Evolutionary conservation across 148 eudicot species (phyloP).

Genomic region (Vaccinium darrowii): DNA sequence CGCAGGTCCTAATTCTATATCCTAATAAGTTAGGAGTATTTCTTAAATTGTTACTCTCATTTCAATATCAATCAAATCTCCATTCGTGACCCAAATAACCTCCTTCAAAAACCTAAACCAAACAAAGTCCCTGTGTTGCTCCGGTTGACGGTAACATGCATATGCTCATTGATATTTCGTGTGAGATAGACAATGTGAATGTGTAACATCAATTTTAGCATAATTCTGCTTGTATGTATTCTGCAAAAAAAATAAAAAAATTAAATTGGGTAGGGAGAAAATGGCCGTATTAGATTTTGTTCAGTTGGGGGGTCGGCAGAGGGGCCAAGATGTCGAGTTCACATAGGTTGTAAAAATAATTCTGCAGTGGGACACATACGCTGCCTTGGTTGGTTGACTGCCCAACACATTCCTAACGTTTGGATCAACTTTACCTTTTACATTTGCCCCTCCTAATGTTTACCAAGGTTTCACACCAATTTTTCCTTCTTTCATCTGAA

Average conservation of each 20-base stretch:
- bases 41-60: no score
- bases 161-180: no score
- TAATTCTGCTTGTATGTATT: neutral
- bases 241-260: neutral
- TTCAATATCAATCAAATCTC: no score
- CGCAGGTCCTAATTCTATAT: slow-evolving; percentile 48
- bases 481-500: neutral
- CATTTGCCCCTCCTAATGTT: neutral
- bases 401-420: neutral
- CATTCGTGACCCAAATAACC: no score
- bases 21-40: neutral
- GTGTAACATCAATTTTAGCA: neutral
- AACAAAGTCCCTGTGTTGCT: no score
- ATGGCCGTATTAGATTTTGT: neutral
- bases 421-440: neutral
- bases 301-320: neutral
- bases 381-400: neutral
- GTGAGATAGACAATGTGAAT: no score
- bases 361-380: neutral
- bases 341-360: neutral
- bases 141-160: no score
- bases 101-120: no score
- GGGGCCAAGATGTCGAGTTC: slow-evolving; percentile 2
- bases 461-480: neutral
- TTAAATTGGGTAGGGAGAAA: neutral